Base-by-base conservation (phyloP, 176 grass and related monocot species). In the Lolium multiflorum region DNA sequence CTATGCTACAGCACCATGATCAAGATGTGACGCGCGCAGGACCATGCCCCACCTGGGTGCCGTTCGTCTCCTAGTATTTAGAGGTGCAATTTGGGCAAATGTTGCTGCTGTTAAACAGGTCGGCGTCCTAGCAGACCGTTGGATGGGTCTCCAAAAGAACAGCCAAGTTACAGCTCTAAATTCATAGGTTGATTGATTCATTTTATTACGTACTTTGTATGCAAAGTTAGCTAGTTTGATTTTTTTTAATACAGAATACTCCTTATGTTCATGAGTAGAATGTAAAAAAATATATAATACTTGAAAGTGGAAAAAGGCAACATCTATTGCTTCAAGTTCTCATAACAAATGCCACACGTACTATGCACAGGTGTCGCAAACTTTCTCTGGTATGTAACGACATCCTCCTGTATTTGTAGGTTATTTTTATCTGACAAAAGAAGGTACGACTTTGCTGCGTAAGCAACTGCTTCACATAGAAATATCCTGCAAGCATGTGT, bases 11-110 rank as follows among this genome's bases (percentile, higher is more conserved):
- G 62, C 6, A 60, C 5, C 64, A 71, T 56, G 80, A 20, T 28
- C 68, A 73, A 28, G 18, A 78, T 79, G 64, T 62, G 87, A 88
- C 81, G 37, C 64, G 22, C 39, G 11, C 16, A 78, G 65, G 24
- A 82, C 50, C 80, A 61, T 26, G 35, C 18, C 80, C 18, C 80
- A 82, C 51, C 52, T 61, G 59, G 52, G 21, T 20, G 15, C 58
- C 35, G 7, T 16, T 18, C 0, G 17, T 43, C 20, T 18, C 66
- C 28, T 62, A 62, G 59, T 31, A 28, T 21, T 14, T 12, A 31
- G 62, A 25, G 24, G 62, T 31, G 62, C 9, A 25, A 25, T 24
- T 12, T 11, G 56, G 17, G 31, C 8, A 43, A 41, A 11, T 39
- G 6, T 0, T 43, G 17, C 16, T 43, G 8, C 0, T 67, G 22